Percentiles rank a stretch among this genome's conserved stretches.
These are phyloP conservation scores for Silybum marianum DNA, from an alignment of 129 eudicot genomes.

Conservation along the genomic window DNA sequence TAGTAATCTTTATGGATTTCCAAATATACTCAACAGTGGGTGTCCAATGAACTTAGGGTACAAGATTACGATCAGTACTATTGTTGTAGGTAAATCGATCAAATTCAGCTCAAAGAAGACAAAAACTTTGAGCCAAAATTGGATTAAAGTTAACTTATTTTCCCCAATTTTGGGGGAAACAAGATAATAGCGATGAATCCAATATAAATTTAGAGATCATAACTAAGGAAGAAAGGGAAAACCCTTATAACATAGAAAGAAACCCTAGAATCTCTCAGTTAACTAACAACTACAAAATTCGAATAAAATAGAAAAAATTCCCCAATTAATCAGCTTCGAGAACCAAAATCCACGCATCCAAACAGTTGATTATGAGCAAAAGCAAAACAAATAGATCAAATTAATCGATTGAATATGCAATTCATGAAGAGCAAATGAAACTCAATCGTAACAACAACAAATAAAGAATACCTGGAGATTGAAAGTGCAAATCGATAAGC, in stretches of 20 bases:
- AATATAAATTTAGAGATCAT: background rate
- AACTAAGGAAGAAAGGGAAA: background rate
- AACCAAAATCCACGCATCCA: background rate
- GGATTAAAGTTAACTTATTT: background rate
- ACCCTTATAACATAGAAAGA: background rate
- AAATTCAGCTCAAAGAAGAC: slow-evolving; percentile 3
- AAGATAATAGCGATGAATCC: background rate
- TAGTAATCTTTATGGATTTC: no score
- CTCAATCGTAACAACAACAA: background rate
- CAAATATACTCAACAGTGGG: no score
- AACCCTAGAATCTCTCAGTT: slow-evolving; percentile 15
- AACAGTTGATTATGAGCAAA: background rate
- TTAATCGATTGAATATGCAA: background rate
- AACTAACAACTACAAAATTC: background rate
- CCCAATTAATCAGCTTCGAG: background rate
- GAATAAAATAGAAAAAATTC: background rate
- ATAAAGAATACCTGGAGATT: slow-evolving; percentile 19
- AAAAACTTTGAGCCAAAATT: background rate
- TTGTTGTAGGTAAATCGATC: background rate
- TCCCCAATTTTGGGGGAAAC: background rate
- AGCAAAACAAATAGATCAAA: slow-evolving; percentile 3
- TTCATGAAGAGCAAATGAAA: background rate
- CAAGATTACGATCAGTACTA: background rate
- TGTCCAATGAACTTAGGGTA: background rate
- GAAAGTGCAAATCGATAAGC: background rate